Base-by-base conservation (phyloP, 306 rosid genomes). In the Abrus precatorius region DNA sequence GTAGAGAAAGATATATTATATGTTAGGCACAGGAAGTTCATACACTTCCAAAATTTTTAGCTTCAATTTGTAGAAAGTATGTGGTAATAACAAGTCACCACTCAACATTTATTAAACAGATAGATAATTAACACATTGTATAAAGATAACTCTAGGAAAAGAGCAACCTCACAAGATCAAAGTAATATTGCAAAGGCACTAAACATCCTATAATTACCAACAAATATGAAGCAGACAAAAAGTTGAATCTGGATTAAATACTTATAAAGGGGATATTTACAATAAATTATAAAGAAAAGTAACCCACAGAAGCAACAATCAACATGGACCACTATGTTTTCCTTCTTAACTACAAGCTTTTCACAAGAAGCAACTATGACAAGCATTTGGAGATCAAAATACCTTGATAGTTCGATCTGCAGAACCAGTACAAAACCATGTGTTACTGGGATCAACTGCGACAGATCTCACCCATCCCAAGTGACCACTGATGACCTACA, bases 361-460 rank as follows among this genome's bases (percentile, higher is more conserved):
- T 34, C 50, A 59, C 50, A 54, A 57, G 48, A 63, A 83, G 43
- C 82, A 73, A 65, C 69, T 32, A 69, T 20, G 9, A 57, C 34
- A 64, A 30, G 65, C 67, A 75, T 83, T 55, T 75, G 77, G 81
- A 57, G 34, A 74, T 50, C 61, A 70, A 70, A 20, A 75, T 90
- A 93, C 99, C 99, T 95, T 95, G 86, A 95, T 95, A 52, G 99
- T 95, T 8, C 99, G 94, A 85, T 95, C 99, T n/a, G 99, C 99
- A 41, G 99, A 95, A 69, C 99, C 99, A 74, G 99, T 95, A 80
- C 96, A 90, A 88, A 95, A 95, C 98, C 99, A 95, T 29, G 92
- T 88, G 66, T 95, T 95, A 84, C 99, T 93, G 77, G 92, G 99
- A 88, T 95, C 99, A 88, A 95, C 89, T 62, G 99, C 99, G 85